Evolutionary conservation across 1,139 yeast genomes (phyloP), one percentile per base, ranked within the genome.

Genomic region (Taphrina flavorubra): DNA sequence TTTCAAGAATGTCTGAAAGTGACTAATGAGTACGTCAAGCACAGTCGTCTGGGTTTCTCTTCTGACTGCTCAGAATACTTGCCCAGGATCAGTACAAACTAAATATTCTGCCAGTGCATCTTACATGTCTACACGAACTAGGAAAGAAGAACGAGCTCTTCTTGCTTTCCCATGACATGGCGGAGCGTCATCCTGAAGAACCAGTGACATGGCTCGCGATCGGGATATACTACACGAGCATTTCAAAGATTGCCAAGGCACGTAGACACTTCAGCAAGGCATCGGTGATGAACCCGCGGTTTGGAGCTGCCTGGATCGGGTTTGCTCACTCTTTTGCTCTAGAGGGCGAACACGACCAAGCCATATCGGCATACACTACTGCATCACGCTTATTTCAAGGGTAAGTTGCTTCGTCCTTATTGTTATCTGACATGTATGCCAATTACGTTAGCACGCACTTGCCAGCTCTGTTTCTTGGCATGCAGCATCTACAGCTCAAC

Each of bases 261-360:
- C 82, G 99, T 69, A 84, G 89, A 72, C 91, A 85, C 76, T 95
- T 92, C 78, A 87, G 95, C 69, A 92, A 91, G 77, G 94, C 98
- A 0, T 91, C 98, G 0, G 83, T 92, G 73, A 79, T 92, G 73
- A 89, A 91, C 74, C 97, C 99, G 0, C 90, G 88, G 73, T 92
- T 90, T 79, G 96, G 96, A 0, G 95, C 90, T 68, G 97, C 98
- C 0, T 95, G 99, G 99, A 87, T 95, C 61, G 99, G 98, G 0
- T 95, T 95, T 81, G 98, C 98, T 0, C 98, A 94, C 76, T 92
- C 99, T 0, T 95, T 92, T 83, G 97, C 97, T 0, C 89, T 90
- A 1, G 99, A 95, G 77, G 97, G 97, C 10, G 99, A 95, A 78
- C 98, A 95, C 75, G 99, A 95, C 77, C 99, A 95, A 78, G 99